Evolutionary conservation across 179 eudicot species (phyloP).

Genomic region (Amaranthus tricolor): DNA sequence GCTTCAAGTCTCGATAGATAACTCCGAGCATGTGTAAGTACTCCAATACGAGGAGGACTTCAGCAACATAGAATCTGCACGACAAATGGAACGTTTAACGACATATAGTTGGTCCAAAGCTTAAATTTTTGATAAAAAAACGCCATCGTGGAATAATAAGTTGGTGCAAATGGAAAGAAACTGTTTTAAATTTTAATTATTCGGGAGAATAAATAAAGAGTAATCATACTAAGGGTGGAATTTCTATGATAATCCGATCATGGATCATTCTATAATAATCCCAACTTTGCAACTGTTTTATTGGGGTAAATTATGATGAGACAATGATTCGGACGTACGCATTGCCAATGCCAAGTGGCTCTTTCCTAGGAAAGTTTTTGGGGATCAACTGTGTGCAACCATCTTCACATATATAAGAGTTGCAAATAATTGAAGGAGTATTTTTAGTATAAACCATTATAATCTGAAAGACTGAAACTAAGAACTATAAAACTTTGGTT

Average conservation of each 20-base stretch:
- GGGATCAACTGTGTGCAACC: too few relatives aligned
- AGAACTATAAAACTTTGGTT: too few relatives aligned
- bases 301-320: background rate
- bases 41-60: slow-evolving; percentile 74
- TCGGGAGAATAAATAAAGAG: background rate
- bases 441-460: too few relatives aligned
- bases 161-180: background rate
- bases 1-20: slow-evolving; percentile 77
- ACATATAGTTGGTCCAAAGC: background rate
- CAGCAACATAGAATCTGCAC: slow-evolving; percentile 78
- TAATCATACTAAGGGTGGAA: background rate
- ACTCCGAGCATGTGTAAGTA: slow-evolving; percentile 88
- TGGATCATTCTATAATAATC: background rate
- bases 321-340: background rate
- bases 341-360: too few relatives aligned
- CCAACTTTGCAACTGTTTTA: background rate
- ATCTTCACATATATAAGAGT: too few relatives aligned
- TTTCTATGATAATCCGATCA: background rate
- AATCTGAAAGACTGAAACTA: too few relatives aligned
- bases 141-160: background rate
- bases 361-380: too few relatives aligned
- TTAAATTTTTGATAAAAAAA: background rate
- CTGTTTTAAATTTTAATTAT: background rate
- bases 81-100: background rate
- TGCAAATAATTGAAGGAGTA: too few relatives aligned